These are phyloP conservation scores for Bipolaris sorokiniana DNA, from an alignment of 2,329 filamentous ascomycete genomes.

Conservation along the genomic window DNA sequence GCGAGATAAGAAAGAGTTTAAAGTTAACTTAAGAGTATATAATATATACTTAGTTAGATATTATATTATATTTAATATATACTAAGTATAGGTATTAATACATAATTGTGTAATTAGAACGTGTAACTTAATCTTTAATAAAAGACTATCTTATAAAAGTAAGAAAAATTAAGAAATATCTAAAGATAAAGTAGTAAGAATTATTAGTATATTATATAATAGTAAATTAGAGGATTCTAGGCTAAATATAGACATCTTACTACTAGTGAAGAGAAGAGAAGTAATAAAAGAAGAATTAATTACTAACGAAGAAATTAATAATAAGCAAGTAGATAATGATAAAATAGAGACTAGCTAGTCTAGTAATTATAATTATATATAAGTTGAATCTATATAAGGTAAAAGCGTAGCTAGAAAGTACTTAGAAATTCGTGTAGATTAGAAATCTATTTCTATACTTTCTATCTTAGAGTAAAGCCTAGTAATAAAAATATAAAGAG, in stretches of 20 bases:
- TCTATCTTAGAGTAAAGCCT: neutral
- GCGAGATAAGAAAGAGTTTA: neutral
- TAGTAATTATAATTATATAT: too few species aligned
- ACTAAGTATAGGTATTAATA: neutral
- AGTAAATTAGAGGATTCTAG: neutral
- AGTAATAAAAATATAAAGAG: neutral
- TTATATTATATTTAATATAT: neutral
- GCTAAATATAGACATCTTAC: too few species aligned
- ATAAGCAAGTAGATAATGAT: neutral
- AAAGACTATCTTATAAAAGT: neutral
- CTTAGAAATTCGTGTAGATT: neutral
- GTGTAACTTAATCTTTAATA: neutral
- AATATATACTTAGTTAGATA: neutral
- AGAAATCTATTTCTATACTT: neutral
- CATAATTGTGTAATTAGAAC: neutral
- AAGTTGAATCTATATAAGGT: neutral
- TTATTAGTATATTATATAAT: neutral
- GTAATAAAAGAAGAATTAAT: neutral
- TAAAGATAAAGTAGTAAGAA: neutral
- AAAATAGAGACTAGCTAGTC: neutral
- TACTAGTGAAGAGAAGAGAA: neutral
- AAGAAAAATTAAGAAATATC: neutral
- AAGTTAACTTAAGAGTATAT: neutral
- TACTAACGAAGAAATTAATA: too few species aligned
- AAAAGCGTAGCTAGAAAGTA: neutral